Evolutionary conservation across 2,329 filamentous ascomycete genomes (phyloP), one percentile per base, ranked within the genome.

Genomic region (Fusarium sp.): DNA sequence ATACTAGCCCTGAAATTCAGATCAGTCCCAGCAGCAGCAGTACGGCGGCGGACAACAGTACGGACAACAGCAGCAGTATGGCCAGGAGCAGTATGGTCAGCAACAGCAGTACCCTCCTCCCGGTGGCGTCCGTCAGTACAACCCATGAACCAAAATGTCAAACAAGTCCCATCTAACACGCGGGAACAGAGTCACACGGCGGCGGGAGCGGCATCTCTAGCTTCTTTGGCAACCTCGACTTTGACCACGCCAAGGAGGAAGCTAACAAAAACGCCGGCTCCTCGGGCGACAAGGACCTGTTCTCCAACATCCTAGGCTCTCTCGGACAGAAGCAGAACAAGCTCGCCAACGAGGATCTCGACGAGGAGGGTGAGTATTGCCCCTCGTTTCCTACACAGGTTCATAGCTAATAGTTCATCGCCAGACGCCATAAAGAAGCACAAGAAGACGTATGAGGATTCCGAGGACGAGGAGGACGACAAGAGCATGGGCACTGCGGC

Each of bases 361-460:
- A 85, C 35, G 88, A 91, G 77, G 83, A 88, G 23, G 86, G 88
- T 87, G 67, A 43, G 83, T 76, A 25, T 4, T 34, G 30, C 18
- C 18, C 23, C 20, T 14, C 6, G 5, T 27, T 10, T 5, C 11
- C n/a, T 41, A 7, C 18, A 23, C 18, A 6, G 16, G 27, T 9
- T 25, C 57, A 13, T 14, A 35, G 34, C n/a, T 54, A 2, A 69
- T 11, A 9, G 4, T 14, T 35, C 4, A 25, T 32, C 2, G 34
- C 5, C 13, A 90, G 89, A 94, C 70, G 92, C 93, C 20, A 89
- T 96, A 25, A 87, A 89, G 76, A 90, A 93, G 75, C 95, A 98
- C 85, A 89, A 95, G 84, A 88, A 93, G 68, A 90, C 92, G 79
- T 97, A 95, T 80, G 85, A 87, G 25, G 84, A 87, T 20, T 83